These are phyloP conservation scores for Grosmannia clavigera DNA, from an alignment of 2,329 filamentous ascomycete species.

Conservation along the genomic window DNA sequence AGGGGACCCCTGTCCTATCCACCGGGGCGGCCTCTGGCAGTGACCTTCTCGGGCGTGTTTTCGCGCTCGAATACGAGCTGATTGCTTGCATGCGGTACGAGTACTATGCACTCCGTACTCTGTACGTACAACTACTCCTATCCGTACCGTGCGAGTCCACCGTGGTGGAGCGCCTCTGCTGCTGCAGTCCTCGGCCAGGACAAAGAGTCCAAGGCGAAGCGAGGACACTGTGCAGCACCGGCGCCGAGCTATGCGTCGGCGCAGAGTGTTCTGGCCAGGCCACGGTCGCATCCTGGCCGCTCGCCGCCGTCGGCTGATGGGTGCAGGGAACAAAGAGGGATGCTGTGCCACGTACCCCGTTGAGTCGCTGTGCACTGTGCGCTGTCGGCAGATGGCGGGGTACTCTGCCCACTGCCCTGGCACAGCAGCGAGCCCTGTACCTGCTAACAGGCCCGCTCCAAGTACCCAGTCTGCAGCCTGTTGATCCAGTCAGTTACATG, in stretches of 20 bases:
- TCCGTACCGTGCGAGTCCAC: too few species aligned
- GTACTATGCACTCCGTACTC: not conserved
- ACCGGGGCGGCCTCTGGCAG: too few species aligned
- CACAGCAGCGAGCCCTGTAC: not conserved
- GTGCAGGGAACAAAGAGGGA: not conserved
- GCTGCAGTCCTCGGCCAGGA: not conserved
- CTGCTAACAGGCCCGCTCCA: not conserved
- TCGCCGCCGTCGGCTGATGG: too few species aligned
- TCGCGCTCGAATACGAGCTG: too few species aligned
- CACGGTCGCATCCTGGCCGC: too few species aligned
- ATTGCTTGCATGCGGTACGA: not conserved
- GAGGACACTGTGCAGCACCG: not conserved
- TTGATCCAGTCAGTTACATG: not conserved
- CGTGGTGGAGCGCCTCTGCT: not conserved
- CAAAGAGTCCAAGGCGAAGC: not conserved
- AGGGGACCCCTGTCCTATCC: too few species aligned
- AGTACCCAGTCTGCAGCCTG: not conserved
- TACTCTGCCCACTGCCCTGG: not conserved
- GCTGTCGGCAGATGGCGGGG: not conserved
- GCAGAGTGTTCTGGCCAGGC: too few species aligned
- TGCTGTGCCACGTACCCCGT: too few species aligned
- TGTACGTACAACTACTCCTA: too few species aligned
- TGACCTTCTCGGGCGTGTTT: too few species aligned
- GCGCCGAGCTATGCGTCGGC: not conserved
- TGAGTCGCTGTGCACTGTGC: not conserved